Evolutionary conservation across 2,329 filamentous ascomycete species (phyloP), one percentile per base, ranked within the genome.

Genomic region (Monosporascus cannonballus): DNA sequence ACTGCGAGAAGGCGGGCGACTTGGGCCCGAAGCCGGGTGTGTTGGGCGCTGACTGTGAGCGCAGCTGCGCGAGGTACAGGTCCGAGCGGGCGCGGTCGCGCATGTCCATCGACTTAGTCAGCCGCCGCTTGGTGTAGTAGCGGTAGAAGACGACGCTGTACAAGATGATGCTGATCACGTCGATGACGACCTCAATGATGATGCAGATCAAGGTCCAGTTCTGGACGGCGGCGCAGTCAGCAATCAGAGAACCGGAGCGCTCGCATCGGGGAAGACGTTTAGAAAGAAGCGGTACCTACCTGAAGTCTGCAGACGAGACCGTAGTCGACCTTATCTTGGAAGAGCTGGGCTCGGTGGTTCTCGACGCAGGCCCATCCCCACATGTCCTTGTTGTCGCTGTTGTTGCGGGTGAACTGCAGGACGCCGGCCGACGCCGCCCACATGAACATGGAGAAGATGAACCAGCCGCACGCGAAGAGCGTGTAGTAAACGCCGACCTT

Each of bases 331-430:
- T 94, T 85, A 52, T 92, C 77, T 56, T 83, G 68, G 69, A 93
- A 97, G 50, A 96, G 75, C 49, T 90, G 73, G 51, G 85, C 76
- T 56, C 93, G 85, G 59, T 86, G 84, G 70, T 96, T 97, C 64
- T 96, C 81, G 53, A 92, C 87, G 71, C 94, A 99, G n/a, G 90
- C 84, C 94, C 94, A 99, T 54, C 93, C 92, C 94, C 94, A 99
- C 71, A 99, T 83, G 71, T 99, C 94, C 71, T 96, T 84, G 65
- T 88, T 89, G 59, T 83, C 75, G 66, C 83, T 83, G 66, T 80
- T 88, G 64, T 84, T 81, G 68, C 86, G 88, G 53, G 84, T 84
- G 63, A 87, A 82, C 68, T 97, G 91, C 64, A 96, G 82, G 52
- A 96, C 74, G 54, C 86, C 90, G 39, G 92, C 92, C 34, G 90